These are phyloP conservation scores for Plantago coronopus DNA, from an alignment of 305 asterid species.

Conservation along the genomic window DNA sequence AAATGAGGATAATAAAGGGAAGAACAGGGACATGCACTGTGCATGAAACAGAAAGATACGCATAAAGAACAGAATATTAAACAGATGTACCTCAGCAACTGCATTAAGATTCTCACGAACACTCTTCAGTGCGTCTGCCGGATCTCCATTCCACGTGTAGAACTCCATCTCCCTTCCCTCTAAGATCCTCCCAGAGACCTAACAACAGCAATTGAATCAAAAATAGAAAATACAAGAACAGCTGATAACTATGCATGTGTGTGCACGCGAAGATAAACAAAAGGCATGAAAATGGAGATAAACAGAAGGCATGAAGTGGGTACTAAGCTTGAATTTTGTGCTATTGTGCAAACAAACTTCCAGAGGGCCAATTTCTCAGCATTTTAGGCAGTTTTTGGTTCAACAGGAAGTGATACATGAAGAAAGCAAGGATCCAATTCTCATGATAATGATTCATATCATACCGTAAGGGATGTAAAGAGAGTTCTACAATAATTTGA, in stretches of 20 bases:
- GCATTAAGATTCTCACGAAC: constrained; percentile 81
- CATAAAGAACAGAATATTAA: background rate
- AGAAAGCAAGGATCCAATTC: too few species aligned
- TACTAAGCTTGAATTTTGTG: too few species aligned
- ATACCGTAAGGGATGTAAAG: too few species aligned
- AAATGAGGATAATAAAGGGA: background rate
- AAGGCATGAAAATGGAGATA: background rate
- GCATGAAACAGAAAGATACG: background rate
- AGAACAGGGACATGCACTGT: constrained; percentile 9
- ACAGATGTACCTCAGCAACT: constrained; percentile 60
- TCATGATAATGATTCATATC: too few species aligned
- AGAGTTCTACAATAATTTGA: too few species aligned
- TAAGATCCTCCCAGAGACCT: constrained; percentile 61
- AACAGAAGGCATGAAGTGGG: background rate
- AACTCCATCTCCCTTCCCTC: constrained; percentile 66
- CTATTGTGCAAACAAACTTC: too few species aligned
- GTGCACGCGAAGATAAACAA: background rate
- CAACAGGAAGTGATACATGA: too few species aligned
- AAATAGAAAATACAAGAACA: background rate
- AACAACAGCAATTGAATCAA: constrained; percentile 16
- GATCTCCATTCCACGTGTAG: constrained; percentile 72
- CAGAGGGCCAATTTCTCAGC: too few species aligned
- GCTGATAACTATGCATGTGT: background rate
- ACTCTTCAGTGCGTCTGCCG: constrained; percentile 54
- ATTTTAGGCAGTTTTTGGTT: too few species aligned